Evolutionary conservation across 805 yeast genomes (phyloP), one percentile per base, ranked within the genome.

Genomic region (Lipomyces chichibuensis): DNA sequence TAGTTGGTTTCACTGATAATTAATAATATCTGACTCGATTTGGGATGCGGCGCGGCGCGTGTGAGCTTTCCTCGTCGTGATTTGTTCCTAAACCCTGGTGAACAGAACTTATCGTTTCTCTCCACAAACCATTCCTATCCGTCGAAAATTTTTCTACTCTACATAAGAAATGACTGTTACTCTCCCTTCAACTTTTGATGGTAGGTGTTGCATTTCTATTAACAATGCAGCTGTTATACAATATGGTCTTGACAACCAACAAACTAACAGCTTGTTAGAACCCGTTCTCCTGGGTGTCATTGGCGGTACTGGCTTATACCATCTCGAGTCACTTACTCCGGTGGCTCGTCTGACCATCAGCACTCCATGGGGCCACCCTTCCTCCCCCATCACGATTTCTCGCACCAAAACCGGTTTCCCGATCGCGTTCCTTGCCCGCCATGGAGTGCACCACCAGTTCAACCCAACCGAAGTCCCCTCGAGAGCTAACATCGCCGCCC

Each of bases 361-460:
- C 23, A 95, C 99, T 2, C 99, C 99, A 27, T 95, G 98, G 98
- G 99, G 99, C 11, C 85, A 84, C 72, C 97, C 99, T 27, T 92
- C 98, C 3, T 89, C 96, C 14, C 93, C 97, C 52, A 90, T 95
- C 76, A 93, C 97, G 59, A 87, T 95, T 69, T 89, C 96, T n/a
- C 87, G 84, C 71, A 91, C 97, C 54, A 79, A 80, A 2, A 73
- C 80, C 46, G 97, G 96, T 1, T 87, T 91, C 77, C 91, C 92
- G 58, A 90, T 95, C 60, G 98, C 98, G 1, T 95, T 95, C 75
- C 83, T 95, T 72, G 95, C 98, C 17, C 87, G 99, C 79, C 99
- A 95, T 77, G 99, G 99, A 55, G 80, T 83, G 52, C 88, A 90
- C 76, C 99, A 95, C 79, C 93, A 92, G 78, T 85, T 85, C 74